These are phyloP conservation scores for Ramicandelaber brevisporus DNA, from an alignment of 192 early-diverging fungal genomes.

Conservation along the genomic window DNA sequence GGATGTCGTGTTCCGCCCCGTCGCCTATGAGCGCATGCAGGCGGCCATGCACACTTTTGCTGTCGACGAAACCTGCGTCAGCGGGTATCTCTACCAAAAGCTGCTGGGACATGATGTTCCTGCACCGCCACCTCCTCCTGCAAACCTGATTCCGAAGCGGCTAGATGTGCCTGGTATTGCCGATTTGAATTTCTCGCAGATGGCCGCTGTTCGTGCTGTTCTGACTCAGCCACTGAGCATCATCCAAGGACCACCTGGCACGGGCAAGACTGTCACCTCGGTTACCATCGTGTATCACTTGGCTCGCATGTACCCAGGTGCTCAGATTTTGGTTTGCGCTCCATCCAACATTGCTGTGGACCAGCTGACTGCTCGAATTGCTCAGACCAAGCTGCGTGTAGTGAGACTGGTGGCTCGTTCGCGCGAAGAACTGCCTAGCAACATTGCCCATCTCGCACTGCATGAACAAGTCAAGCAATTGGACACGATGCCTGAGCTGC, in stretches of 20 bases:
- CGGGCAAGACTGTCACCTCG: conserved; percentile 95
- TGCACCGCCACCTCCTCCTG: conserved; percentile 48
- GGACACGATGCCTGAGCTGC: conserved; percentile 80
- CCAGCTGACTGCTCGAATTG: conserved; percentile 92
- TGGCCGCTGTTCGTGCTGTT: conserved; percentile 77
- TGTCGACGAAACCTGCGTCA: conserved; percentile 76
- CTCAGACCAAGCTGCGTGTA: conserved; percentile 78
- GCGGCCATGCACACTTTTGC: conserved; percentile 90
- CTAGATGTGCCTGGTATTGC: conserved; percentile 85
- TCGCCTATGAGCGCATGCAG: conserved; percentile 94
- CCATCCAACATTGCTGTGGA: conserved; percentile 99
- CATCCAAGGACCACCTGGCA: conserved; percentile 92
- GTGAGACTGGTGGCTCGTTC: conserved; percentile 85
- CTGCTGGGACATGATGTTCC: conserved; percentile 79
- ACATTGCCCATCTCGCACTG: conserved; percentile 78
- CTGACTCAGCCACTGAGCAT: conserved; percentile 79
- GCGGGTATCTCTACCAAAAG: conserved; percentile 85
- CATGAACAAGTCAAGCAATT: conserved; percentile 94
- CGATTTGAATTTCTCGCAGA: conserved; percentile 91
- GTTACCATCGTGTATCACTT: conserved; percentile 96
- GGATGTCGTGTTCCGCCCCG: conserved; percentile 98
- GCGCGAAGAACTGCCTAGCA: conserved; percentile 81
- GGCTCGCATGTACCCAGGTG: conserved; percentile 58
- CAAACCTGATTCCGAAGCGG: conserved; percentile 56
- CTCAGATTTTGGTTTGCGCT: conserved; percentile 94